Conservation (phyloP, 163 green algal genomes). For the Dunaliella salina region DNA sequence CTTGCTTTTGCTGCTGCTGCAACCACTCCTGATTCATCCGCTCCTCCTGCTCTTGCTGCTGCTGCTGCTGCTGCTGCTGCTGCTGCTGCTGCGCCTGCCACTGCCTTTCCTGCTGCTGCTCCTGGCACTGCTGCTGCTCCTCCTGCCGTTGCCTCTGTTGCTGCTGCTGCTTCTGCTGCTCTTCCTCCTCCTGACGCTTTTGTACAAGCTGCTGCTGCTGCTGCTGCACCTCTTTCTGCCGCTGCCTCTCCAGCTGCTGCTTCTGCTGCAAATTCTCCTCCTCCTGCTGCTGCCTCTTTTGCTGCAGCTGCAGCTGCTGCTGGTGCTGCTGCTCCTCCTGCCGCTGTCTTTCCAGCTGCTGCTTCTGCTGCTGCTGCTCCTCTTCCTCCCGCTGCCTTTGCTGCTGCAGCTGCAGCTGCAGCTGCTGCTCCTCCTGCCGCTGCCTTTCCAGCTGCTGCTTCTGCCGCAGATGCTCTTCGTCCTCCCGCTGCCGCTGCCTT, state of each 20-base stretch:
- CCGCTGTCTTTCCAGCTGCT: constrained; percentile 3
- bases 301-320: neutral
- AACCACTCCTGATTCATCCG: neutral
- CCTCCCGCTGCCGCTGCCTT: neutral
- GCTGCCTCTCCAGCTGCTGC: neutral
- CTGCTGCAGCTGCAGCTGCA: constrained; percentile 12
- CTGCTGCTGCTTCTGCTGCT: neutral
- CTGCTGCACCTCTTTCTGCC: neutral
- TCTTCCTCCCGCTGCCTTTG: neutral
- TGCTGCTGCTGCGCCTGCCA: neutral
- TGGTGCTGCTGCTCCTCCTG: neutral
- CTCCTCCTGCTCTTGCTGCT: neutral
- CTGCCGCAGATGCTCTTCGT: neutral
- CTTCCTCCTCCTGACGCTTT: neutral
- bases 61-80: too few species aligned
- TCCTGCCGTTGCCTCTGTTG: neutral
- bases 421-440: neutral
- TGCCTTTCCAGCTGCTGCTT: neutral
- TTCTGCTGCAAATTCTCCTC: neutral
- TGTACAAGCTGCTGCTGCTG: neutral
- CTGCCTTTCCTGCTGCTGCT: neutral
- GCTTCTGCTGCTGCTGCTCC: neutral
- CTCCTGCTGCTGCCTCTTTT: neutral
- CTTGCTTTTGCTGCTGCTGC: neutral
- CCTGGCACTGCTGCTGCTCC: neutral